Conservation (phyloP, 1,284 basidiomycete genomes). For the Exobasidium rhododendri region DNA sequence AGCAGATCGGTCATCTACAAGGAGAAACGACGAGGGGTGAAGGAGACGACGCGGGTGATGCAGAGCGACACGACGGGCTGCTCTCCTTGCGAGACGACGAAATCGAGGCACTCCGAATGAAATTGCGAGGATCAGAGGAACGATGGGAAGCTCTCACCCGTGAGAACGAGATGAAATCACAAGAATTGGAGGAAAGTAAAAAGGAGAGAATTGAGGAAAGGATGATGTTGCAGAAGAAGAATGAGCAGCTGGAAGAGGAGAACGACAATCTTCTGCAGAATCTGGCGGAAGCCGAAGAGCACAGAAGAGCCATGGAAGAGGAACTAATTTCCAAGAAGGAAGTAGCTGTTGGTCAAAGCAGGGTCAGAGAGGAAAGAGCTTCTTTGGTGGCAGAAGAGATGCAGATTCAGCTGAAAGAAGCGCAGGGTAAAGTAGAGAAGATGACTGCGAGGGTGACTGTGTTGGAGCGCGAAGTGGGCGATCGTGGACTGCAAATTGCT, state of each 20-base stretch:
- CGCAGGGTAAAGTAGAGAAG: background rate
- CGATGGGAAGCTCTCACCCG: background rate
- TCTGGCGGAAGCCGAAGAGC: background rate
- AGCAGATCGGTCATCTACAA: background rate
- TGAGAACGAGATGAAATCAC: too few relatives aligned
- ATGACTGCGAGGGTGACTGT: slow-evolving; percentile 4
- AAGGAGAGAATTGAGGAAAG: too few relatives aligned
- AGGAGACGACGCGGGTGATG: background rate
- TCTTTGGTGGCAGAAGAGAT: background rate
- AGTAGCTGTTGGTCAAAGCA: background rate
- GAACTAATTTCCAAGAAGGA: background rate
- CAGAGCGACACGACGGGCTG: background rate
- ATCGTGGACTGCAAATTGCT: slow-evolving; percentile 25
- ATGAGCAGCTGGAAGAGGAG: background rate
- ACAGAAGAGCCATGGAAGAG: background rate
- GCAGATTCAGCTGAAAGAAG: background rate
- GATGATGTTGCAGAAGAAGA: background rate
- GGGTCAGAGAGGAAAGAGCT: background rate
- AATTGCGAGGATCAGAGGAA: background rate
- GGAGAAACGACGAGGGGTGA: background rate
- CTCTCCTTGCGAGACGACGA: background rate
- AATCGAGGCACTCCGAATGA: background rate
- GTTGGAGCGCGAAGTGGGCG: slow-evolving; percentile 24
- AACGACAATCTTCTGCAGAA: background rate
- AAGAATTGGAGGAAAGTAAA: background rate